Percentiles rank a stretch among this genome's conserved stretches.
phyloP scores from a whole-genome alignment of 495 filamentous ascomycete species.

The Tuber calosporum region DNA sequence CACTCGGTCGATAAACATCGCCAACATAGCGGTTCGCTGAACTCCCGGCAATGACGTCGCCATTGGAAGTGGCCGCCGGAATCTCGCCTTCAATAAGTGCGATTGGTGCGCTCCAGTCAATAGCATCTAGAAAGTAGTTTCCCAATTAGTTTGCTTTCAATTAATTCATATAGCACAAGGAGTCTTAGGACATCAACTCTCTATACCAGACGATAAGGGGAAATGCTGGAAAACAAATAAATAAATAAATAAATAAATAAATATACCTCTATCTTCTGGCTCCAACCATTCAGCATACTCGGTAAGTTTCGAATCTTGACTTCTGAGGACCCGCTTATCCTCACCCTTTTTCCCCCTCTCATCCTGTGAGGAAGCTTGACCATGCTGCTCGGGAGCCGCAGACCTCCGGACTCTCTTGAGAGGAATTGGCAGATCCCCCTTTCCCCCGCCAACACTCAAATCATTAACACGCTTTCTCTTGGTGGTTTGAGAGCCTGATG shows the following conservation, averaged over 20 bases:
- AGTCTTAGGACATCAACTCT: not conserved
- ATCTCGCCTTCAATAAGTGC: not conserved
- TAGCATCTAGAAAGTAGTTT: slow-evolving; percentile 5
- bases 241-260: not conserved
- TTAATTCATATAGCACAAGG: not conserved
- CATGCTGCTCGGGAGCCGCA: slow-evolving; percentile 20
- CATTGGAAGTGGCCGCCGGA: not conserved
- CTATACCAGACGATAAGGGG: not conserved
- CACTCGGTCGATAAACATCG: not conserved
- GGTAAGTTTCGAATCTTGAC: slow-evolving; percentile 33
- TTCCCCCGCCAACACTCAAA: slow-evolving; percentile 39
- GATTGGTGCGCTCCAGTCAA: slow-evolving; percentile 1
- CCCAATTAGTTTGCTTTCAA: not conserved
- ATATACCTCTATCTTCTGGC: slow-evolving; percentile 17
- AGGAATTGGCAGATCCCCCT: slow-evolving; percentile 37
- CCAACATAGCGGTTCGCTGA: not conserved
- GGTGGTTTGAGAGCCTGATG: slow-evolving; percentile 1
- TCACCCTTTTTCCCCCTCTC: slow-evolving; percentile 33
- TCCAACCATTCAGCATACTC: slow-evolving; percentile 37
- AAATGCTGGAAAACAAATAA: not conserved
- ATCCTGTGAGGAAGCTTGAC: slow-evolving; percentile 19
- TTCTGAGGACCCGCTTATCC: slow-evolving; percentile 39
- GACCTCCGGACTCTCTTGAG: slow-evolving; percentile 30
- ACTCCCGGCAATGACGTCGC: not conserved
- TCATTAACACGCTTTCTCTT: slow-evolving; percentile 35